A percentile compares a stretch with the other conserved stretches of the same genome.
phyloP scores from a whole-genome alignment of 305 asterid genomes.

The Ruellia speciosa region DNA sequence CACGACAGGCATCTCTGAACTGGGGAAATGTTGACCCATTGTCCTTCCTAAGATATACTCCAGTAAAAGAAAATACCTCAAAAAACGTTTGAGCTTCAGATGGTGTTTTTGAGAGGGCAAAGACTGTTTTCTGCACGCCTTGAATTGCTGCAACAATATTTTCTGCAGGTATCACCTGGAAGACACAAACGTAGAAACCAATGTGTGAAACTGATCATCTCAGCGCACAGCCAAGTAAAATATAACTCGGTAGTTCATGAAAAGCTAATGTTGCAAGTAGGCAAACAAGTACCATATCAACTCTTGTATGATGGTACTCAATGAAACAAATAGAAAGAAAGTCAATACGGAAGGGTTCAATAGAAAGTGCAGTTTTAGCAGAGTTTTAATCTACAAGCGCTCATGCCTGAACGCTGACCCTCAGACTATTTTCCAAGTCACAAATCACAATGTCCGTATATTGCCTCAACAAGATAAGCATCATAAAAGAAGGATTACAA shows the following conservation, averaged over 20 bases:
- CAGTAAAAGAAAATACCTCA: constrained; percentile 44
- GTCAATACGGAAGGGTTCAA: too few relatives aligned
- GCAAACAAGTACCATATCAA: constrained; percentile 2
- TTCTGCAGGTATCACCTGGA: constrained; percentile 81
- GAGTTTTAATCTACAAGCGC: too few relatives aligned
- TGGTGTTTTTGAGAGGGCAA: constrained; percentile 62
- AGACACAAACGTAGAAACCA: constrained; percentile 9
- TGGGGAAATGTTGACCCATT: not conserved
- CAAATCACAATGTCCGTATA: too few relatives aligned
- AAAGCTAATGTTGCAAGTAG: not conserved
- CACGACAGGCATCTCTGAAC: not conserved
- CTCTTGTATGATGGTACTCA: not conserved
- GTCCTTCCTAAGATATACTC: constrained; percentile 3
- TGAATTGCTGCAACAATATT: constrained; percentile 80
- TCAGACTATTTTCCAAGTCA: too few relatives aligned
- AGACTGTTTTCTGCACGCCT: constrained; percentile 50
- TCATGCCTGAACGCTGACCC: too few relatives aligned
- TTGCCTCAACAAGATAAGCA: not conserved
- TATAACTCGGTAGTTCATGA: not conserved
- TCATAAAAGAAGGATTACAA: not conserved
- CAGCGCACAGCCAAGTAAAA: not conserved
- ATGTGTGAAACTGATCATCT: constrained; percentile 6
- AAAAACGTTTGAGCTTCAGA: constrained; percentile 69
- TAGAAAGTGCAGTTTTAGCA: too few relatives aligned
- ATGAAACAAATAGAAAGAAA: not conserved